These are phyloP conservation scores for Tolypocladium endophyticum DNA, from an alignment of 2,329 filamentous ascomycete species.

Conservation along the genomic window DNA sequence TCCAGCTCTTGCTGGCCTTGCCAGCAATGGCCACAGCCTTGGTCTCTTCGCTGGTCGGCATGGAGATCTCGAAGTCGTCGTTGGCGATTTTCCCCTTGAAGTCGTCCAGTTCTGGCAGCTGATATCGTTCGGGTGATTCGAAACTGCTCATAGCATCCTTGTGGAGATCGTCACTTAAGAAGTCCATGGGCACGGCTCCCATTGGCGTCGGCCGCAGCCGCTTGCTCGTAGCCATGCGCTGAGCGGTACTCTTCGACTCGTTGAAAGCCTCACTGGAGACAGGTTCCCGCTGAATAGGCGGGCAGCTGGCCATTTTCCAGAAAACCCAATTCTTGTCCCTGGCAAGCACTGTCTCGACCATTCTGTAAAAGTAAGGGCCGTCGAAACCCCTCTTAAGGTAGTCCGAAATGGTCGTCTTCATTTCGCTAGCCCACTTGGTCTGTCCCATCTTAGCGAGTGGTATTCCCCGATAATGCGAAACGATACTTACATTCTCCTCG, in stretches of 20 bases:
- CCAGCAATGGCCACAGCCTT: conserved; percentile 49
- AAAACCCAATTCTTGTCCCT: conserved; percentile 98
- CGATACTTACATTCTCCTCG: conserved; percentile 66
- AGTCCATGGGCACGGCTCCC: conserved; percentile 66
- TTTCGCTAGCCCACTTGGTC: conserved; percentile 75
- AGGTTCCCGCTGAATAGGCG: conserved; percentile 67
- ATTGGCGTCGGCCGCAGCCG: conserved; percentile 58
- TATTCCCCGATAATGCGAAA: neutral
- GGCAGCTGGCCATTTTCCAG: conserved; percentile 95
- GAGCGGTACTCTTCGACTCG: conserved; percentile 55
- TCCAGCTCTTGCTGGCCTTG: conserved; percentile 85
- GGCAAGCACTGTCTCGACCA: conserved; percentile 92
- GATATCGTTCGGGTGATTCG: conserved; percentile 53
- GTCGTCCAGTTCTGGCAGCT: conserved; percentile 56
- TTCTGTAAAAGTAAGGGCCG: conserved; percentile 88
- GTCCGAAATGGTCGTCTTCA: conserved; percentile 66
- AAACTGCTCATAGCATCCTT: conserved; percentile 55
- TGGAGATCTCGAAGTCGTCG: conserved; percentile 78
- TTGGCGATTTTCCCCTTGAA: conserved; percentile 66
- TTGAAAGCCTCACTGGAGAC: conserved; percentile 60
- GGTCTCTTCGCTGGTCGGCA: conserved; percentile 55
- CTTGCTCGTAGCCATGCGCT: conserved; percentile 59
- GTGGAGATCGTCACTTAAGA: conserved; percentile 58
- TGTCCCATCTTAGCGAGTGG: conserved; percentile 21
- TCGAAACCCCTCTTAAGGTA: conserved; percentile 75